These are phyloP conservation scores for Scytalidium sp. DNA, from an alignment of 2,329 filamentous ascomycete genomes.

Conservation along the genomic window DNA sequence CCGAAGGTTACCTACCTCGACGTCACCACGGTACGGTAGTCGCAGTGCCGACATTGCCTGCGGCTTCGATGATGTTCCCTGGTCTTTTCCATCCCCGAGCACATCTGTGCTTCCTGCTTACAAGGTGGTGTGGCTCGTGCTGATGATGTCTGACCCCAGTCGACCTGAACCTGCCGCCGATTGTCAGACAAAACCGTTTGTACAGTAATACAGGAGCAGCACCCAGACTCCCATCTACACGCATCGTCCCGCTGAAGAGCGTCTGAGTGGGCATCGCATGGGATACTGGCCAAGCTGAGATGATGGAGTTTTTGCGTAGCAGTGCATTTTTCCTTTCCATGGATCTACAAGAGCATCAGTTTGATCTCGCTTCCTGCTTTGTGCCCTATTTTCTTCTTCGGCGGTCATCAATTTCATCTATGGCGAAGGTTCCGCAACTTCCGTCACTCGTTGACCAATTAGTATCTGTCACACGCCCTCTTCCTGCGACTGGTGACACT, in stretches of 20 bases:
- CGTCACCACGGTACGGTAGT: not conserved
- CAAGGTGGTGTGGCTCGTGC: not conserved
- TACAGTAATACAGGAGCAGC: not conserved
- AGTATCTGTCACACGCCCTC: too few species aligned
- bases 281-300: not conserved
- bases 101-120: not conserved
- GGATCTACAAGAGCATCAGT: too few species aligned
- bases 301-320: not conserved
- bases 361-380: too few species aligned
- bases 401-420: too few species aligned
- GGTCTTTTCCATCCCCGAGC: not conserved
- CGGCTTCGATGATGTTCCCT: too few species aligned
- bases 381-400: too few species aligned
- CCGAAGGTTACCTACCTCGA: not conserved
- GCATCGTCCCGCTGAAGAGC: too few species aligned
- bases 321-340: too few species aligned
- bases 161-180: not conserved
- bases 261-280: not conserved
- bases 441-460: too few species aligned
- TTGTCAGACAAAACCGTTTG: not conserved
- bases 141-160: not conserved
- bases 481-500: too few species aligned
- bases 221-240: too few species aligned
- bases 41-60: not conserved
- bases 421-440: too few species aligned